A percentile compares a stretch with the other conserved stretches of the same genome.
phyloP scores from a whole-genome alignment of 176 grass and related monocot species.

The Raddia distichophylla region DNA sequence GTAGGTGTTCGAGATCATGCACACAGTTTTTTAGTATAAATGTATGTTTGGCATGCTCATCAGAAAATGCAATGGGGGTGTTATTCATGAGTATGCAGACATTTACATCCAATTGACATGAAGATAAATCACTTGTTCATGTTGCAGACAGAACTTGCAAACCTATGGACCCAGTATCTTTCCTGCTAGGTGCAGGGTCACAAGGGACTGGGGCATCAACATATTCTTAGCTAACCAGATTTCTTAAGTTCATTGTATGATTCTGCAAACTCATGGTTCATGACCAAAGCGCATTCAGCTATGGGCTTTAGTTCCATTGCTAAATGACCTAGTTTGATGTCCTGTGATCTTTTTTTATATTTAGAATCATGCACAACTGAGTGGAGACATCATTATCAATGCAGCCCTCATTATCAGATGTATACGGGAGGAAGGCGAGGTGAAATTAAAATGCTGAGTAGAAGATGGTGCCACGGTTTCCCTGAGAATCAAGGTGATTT shows the following conservation, averaged over 20 bases:
- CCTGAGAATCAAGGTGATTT: conserved; percentile 44
- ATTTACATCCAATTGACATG: not conserved
- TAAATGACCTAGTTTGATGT: not conserved
- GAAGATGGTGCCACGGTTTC: conserved; percentile 36
- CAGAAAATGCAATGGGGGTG: not conserved
- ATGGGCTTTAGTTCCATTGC: not conserved
- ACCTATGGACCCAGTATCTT: not conserved
- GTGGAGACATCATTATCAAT: conserved; percentile 1
- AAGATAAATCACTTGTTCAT: not conserved
- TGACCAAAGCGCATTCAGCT: not conserved
- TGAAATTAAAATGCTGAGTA: not conserved
- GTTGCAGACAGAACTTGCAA: not conserved
- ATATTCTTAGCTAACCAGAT: not conserved
- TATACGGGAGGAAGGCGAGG: not conserved
- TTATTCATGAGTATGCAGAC: not conserved
- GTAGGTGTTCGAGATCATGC: not conserved
- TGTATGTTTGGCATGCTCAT: not conserved
- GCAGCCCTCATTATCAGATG: conserved; percentile 40
- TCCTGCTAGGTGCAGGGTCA: not conserved
- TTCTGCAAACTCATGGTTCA: not conserved
- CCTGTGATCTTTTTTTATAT: not conserved
- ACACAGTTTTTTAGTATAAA: not conserved
- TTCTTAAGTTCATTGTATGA: not conserved
- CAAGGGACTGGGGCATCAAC: not conserved
- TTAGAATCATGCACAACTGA: conserved; percentile 15